Conservation (phyloP, 208 protist genomes). For the Crithidia expoeki region DNA sequence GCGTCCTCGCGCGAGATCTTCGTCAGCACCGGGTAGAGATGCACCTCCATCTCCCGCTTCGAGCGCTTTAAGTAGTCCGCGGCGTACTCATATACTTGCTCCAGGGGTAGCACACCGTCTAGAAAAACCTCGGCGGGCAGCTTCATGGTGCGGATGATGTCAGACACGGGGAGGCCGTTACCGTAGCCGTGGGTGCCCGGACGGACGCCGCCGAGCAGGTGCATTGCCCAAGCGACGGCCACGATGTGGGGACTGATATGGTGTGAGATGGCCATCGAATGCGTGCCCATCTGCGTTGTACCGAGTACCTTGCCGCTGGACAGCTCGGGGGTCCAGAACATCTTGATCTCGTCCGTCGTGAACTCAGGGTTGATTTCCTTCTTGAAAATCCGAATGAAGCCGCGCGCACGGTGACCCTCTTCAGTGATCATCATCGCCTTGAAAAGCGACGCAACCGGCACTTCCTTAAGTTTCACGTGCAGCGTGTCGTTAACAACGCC, state of each 20-base stretch:
- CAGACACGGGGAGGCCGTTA: constrained; percentile 79
- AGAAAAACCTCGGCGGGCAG: constrained; percentile 83
- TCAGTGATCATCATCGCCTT: constrained; percentile 81
- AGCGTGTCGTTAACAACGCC: constrained; percentile 71
- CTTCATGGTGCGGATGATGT: constrained; percentile 80
- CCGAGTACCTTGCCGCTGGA: constrained; percentile 87
- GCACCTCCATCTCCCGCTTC: constrained; percentile 49
- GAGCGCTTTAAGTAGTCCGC: constrained; percentile 60
- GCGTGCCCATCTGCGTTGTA: constrained; percentile 71
- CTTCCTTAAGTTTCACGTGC: constrained; percentile 73
- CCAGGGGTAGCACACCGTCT: constrained; percentile 71
- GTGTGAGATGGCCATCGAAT: constrained; percentile 65
- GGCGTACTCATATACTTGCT: constrained; percentile 86
- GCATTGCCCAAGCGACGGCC: constrained; percentile 88
- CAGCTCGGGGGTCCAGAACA: constrained; percentile 85
- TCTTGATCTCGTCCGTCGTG: constrained; percentile 65
- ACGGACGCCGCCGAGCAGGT: constrained; percentile 76
- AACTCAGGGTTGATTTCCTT: constrained; percentile 61
- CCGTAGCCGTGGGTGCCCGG: constrained; percentile 75
- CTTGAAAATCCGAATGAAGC: constrained; percentile 80
- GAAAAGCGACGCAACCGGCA: constrained; percentile 79
- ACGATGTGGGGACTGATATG: constrained; percentile 89
- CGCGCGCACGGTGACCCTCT: constrained; percentile 72
- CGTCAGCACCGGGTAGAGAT: constrained; percentile 83
- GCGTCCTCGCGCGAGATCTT: constrained; percentile 88